phyloP scores from a whole-genome alignment of 306 rosid genomes.

The Gleditsia sinensis region DNA sequence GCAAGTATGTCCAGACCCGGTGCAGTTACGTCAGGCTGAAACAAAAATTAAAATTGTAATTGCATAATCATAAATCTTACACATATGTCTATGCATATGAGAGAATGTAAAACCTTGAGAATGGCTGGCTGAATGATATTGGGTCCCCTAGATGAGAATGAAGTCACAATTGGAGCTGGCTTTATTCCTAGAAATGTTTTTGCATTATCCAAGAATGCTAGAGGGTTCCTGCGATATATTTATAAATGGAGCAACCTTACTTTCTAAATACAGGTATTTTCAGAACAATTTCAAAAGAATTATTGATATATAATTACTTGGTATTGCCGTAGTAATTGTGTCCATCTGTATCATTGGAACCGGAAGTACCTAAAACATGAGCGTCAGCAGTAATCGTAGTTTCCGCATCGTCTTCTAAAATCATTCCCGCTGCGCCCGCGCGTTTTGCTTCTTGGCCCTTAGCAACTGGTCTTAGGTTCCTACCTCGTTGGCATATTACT shows the following conservation, averaged over 20 bases:
- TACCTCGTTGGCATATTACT: constrained; percentile 48
- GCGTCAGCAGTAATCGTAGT: constrained; percentile 52
- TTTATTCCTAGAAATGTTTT: neutral
- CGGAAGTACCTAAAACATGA: constrained; percentile 48
- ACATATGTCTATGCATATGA: too few species aligned
- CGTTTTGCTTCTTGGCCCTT: constrained; percentile 43
- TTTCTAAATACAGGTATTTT: too few species aligned
- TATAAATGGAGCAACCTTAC: too few species aligned
- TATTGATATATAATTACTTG: too few species aligned
- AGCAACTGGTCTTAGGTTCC: constrained; percentile 42
- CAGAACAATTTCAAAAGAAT: too few species aligned
- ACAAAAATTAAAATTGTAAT: too few species aligned
- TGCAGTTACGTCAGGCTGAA: constrained; percentile 34
- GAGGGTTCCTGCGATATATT: too few species aligned
- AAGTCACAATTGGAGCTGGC: constrained; percentile 2
- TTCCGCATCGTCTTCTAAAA: constrained; percentile 49
- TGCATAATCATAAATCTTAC: too few species aligned
- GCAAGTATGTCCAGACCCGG: constrained; percentile 31
- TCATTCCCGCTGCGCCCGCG: constrained; percentile 66
- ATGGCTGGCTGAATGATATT: neutral
- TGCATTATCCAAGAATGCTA: too few species aligned
- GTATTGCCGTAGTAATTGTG: too few species aligned
- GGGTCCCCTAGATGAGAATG: constrained; percentile 17
- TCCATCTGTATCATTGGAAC: too few species aligned
- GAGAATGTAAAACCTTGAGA: constrained; percentile 1